Evolutionary conservation across 768 basidiomycete species (phyloP).

Genomic region (Serendipita indica): DNA sequence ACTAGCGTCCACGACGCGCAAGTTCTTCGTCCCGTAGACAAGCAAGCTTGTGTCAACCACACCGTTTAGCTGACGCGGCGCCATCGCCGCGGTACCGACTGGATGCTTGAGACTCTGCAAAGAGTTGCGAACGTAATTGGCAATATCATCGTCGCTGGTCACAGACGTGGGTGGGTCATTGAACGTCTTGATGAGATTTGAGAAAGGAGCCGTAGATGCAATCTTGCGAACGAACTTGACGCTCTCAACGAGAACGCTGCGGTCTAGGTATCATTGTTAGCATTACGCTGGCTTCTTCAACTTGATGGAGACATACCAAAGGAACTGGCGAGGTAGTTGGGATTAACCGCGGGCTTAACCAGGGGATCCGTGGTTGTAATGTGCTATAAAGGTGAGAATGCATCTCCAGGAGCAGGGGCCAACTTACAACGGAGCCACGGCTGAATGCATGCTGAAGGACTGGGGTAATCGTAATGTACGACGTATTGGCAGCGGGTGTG

Average conservation of each 20-base stretch:
- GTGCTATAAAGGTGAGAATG: constrained; percentile 13
- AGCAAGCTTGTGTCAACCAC: constrained; percentile 30
- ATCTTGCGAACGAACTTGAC: constrained; percentile 20
- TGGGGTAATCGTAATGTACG: neutral
- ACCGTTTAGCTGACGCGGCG: constrained; percentile 25
- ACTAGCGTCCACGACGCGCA: constrained; percentile 28
- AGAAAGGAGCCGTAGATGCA: constrained; percentile 24
- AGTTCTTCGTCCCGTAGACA: constrained; percentile 31
- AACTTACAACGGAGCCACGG: constrained; percentile 11
- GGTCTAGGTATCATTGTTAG: constrained; percentile 18
- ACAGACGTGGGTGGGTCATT: constrained; percentile 19
- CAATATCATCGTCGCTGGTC: constrained; percentile 20
- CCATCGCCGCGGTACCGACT: constrained; percentile 31
- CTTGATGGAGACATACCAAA: constrained; percentile 13
- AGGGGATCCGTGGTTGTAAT: constrained; percentile 24
- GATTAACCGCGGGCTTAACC: constrained; percentile 28
- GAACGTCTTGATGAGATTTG: constrained; percentile 21
- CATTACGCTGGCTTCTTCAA: neutral
- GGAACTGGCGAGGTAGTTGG: constrained; percentile 25
- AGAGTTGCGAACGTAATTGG: constrained; percentile 9
- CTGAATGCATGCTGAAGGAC: constrained; percentile 11
- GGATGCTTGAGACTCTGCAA: constrained; percentile 22
- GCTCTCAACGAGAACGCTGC: constrained; percentile 18
- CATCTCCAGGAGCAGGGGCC: neutral
- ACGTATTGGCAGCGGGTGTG: neutral